Base-by-base conservation (phyloP, 306 rosid species). In the Vigna unguiculata region DNA sequence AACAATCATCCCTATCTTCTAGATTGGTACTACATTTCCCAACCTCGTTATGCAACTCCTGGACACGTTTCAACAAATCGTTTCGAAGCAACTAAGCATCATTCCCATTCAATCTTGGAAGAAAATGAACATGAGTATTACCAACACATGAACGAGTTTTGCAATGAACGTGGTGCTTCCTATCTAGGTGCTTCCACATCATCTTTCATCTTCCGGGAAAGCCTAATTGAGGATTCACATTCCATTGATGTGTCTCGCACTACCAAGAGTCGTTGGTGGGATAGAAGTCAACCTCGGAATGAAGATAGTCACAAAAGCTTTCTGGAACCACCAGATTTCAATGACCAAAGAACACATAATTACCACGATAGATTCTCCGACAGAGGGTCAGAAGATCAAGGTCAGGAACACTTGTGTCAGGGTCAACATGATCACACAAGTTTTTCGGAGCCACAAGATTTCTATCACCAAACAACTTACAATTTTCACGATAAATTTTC, bases 401-500 rank as follows among this genome's bases (percentile, higher is more conserved):
- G 3, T 38, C 3, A 38, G 43, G 3, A 38, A 8, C 10, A 38
- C 3, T 36, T 36, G 41, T 36, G 9, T 7, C 95, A 28, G 32
- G 32, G 5, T 28, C 32, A 0, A 28, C 32, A 28, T 28, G 32
- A 28, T 28, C 4, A 4, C 4, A 28, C 32, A 28, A 95, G 98
- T 84, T 89, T 95, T 77, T 84, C 85, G 14, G 97, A 95, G 85
- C 99, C 97, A 55, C 99, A 96, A 2, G 88, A 84, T 78, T 92
- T 90, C 83, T 80, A 28, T 28, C 32, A 28, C 3, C 32, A 28
- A 28, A 28, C 32, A 28, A 28, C 32, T 3, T 28, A 4, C 32
- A 3, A 28, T 28, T 4, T 0, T 28, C 2, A 83, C 28, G 90
- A 81, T 19, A 82, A 69, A n/a, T 77, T 85, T 64, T 92, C 96